Evolutionary conservation across 129 eudicot genomes (phyloP), one percentile per base, ranked within the genome.

Genomic region (Saposhnikovia divaricata): DNA sequence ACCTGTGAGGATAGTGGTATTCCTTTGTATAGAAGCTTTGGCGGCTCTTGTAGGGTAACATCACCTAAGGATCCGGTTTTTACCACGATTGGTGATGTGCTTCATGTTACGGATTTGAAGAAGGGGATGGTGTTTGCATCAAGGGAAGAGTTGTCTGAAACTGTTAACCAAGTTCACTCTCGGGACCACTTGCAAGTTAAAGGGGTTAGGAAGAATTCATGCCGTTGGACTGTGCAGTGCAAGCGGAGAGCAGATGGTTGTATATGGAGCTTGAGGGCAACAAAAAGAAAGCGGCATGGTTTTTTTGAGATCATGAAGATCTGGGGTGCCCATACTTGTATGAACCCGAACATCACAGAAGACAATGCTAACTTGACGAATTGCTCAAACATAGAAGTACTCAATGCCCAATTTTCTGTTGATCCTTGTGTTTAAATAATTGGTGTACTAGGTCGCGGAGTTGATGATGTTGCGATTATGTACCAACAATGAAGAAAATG

Each of bases 291-390:
- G 42, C 18, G 42, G 0, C 73, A 68, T 68, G 73, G 73, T 68
- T 68, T 31, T 16, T 68, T 68, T 68, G 73, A 68, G 73, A 68
- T 68, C 10, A 68, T 68, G 73, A 68, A 68, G 73, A 68, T 34
- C 15, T 34, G 40, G 73, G 73, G 73, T 28, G 5, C 73, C 73
- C 73, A 68, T 23, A 68, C 73, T 13, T 68, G 73, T 68, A 40
- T 68, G 42, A 68, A 68, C 42, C 40, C 10, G 9, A 68, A 13
- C 43, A 68, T 31, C 42, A 14, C 73, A 68, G 9, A 31, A 31
- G 42, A 68, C 39, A 9, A 1, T 31, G 42, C 38, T 66, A 28
- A 27, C 13, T 66, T 28, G 39, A 28, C 34, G 39, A 12, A 2
- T 2, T 23, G 31, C 28, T 27, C 40, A 28, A 14, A 28, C 16